Conservation (phyloP, 2,329 filamentous ascomycete genomes). For the Aureobasidium sp. region DNA sequence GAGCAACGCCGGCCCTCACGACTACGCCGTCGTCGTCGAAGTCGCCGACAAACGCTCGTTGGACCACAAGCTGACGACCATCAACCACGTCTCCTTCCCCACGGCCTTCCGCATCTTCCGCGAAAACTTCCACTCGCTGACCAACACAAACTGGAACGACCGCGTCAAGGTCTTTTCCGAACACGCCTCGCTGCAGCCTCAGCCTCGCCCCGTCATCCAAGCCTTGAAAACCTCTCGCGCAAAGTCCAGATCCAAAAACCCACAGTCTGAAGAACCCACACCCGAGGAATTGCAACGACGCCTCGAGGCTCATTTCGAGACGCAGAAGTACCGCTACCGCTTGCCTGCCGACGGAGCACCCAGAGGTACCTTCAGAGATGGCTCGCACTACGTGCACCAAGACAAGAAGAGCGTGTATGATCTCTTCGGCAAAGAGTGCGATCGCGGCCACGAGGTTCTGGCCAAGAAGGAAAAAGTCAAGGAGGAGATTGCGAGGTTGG, state of each 20-base stretch:
- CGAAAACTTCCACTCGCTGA: constrained; percentile 35
- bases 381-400: not conserved
- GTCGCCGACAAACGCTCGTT: constrained; percentile 18
- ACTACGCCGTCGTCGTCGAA: constrained; percentile 52
- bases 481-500: not conserved
- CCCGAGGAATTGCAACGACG: not conserved
- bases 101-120: constrained; percentile 34
- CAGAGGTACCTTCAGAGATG: not conserved
- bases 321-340: constrained; percentile 14
- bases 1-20: constrained; percentile 51
- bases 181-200: not conserved
- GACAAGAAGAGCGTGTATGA: not conserved
- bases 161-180: constrained; percentile 25
- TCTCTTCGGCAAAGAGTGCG: not conserved
- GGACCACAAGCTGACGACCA: constrained; percentile 8
- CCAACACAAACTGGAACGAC: constrained; percentile 36
- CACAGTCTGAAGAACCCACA: constrained; percentile 18
- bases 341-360: not conserved
- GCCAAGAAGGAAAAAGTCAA: not conserved
- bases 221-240: too few relatives aligned
- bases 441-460: not conserved
- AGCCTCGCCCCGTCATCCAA: not conserved
- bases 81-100: constrained; percentile 24
- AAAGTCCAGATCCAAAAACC: too few relatives aligned
- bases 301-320: not conserved